These are phyloP conservation scores for Taiozyma onychis DNA, from an alignment of 1,139 yeast species.

Conservation along the genomic window DNA sequence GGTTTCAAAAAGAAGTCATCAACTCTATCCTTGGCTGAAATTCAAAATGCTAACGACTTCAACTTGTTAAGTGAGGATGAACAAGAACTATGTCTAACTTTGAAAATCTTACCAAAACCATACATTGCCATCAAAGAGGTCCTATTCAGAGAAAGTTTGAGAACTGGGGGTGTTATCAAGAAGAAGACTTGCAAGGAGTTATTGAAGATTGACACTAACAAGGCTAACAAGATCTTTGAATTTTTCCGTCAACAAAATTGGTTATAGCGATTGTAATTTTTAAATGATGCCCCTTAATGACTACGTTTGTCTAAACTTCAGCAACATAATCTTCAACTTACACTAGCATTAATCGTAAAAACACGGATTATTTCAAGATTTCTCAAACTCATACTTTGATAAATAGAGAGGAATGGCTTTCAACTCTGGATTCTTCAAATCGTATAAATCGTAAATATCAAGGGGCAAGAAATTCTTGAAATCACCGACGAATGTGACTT, in stretches of 20 bases:
- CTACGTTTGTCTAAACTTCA: neutral
- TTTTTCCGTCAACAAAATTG: constrained; percentile 91
- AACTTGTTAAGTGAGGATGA: constrained; percentile 82
- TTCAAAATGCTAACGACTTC: constrained; percentile 78
- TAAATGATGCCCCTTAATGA: neutral
- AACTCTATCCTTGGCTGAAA: constrained; percentile 42
- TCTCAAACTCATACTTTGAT: constrained; percentile 23
- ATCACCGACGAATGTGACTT: constrained; percentile 26
- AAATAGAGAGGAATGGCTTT: constrained; percentile 20
- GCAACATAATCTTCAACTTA: neutral
- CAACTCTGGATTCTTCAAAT: constrained; percentile 23
- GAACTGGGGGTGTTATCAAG: constrained; percentile 78
- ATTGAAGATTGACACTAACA: constrained; percentile 77
- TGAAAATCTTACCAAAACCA: constrained; percentile 88
- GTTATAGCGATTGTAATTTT: constrained; percentile 32
- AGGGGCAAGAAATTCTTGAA: constrained; percentile 28
- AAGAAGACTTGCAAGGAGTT: constrained; percentile 80
- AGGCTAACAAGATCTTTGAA: constrained; percentile 84
- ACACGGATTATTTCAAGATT: neutral
- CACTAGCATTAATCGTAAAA: neutral
- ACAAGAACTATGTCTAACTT: constrained; percentile 74
- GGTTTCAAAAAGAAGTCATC: constrained; percentile 27
- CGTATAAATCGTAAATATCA: constrained; percentile 32
- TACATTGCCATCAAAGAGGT: constrained; percentile 89
- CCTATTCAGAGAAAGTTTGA: constrained; percentile 80